These are phyloP conservation scores for Nothopassalora personata DNA, from an alignment of 2,329 filamentous ascomycete genomes.

Conservation along the genomic window DNA sequence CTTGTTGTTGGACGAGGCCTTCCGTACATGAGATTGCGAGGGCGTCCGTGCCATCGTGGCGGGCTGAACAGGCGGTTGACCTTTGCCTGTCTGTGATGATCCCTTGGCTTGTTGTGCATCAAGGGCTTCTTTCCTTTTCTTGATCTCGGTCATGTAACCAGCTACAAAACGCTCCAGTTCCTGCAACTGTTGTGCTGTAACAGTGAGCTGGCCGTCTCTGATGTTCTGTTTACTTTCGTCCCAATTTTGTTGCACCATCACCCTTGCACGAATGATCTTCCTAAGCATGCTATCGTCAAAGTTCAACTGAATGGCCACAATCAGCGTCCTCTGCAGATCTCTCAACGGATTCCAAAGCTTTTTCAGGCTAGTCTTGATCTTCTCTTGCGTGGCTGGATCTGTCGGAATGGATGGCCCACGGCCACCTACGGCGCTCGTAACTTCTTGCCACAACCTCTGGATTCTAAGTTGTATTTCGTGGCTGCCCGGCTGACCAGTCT, in stretches of 20 bases:
- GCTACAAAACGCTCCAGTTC: constrained; percentile 21
- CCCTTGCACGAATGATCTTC: constrained; percentile 24
- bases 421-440: constrained; percentile 15
- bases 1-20: constrained; percentile 23
- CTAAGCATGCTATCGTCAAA: constrained; percentile 23
- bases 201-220: constrained; percentile 26
- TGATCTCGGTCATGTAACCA: constrained; percentile 26
- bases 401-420: constrained; percentile 27
- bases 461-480: constrained; percentile 9
- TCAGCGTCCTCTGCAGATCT: constrained; percentile 22
- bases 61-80: constrained; percentile 10
- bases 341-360: constrained; percentile 24
- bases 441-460: constrained; percentile 18
- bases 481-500: neutral
- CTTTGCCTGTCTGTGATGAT: constrained; percentile 10
- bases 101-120: constrained; percentile 12
- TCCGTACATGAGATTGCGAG: constrained; percentile 24
- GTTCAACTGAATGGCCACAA: constrained; percentile 15
- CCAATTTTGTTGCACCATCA: constrained; percentile 27
- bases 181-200: constrained; percentile 23
- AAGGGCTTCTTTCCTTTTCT: constrained; percentile 20
- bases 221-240: constrained; percentile 22
- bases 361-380: constrained; percentile 21
- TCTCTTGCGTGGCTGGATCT: constrained; percentile 17
- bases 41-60: constrained; percentile 16